These are phyloP conservation scores for Kodamaea kaohsiungensis DNA, from an alignment of 805 yeast species.

Conservation along the genomic window DNA sequence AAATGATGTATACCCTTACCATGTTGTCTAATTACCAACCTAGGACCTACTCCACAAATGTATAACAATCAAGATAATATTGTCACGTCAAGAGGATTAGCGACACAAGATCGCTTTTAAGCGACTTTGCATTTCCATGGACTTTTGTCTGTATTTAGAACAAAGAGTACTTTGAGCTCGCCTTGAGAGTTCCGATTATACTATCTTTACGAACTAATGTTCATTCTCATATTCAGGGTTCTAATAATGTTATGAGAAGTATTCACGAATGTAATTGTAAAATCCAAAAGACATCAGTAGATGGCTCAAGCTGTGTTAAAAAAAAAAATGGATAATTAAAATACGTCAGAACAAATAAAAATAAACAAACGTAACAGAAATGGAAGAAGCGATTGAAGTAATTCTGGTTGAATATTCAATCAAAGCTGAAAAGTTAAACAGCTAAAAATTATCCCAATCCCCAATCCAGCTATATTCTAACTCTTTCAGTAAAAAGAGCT, in stretches of 20 bases:
- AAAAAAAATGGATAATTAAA: too few relatives aligned
- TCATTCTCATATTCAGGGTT: too few relatives aligned
- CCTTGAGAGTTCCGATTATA: neutral
- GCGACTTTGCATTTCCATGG: neutral
- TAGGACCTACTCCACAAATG: neutral
- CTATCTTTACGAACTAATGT: neutral
- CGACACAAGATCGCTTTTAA: neutral
- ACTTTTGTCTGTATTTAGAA: neutral
- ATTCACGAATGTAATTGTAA: too few relatives aligned
- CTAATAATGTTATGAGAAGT: too few relatives aligned
- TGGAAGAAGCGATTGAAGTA: too few relatives aligned
- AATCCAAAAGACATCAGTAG: too few relatives aligned
- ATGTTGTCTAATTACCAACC: neutral
- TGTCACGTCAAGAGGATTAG: neutral
- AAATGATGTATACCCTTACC: neutral
- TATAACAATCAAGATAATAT: neutral
- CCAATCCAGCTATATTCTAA: neutral
- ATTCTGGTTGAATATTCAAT: too few relatives aligned
- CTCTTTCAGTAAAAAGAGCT: neutral
- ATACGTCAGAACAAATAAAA: neutral
- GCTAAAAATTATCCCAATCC: neutral
- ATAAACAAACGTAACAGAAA: neutral
- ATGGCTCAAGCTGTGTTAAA: too few relatives aligned
- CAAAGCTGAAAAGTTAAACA: neutral
- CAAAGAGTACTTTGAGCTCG: neutral